Evolutionary conservation across 192 early-diverging fungal species (phyloP).

Genomic region (Coemansia sp.): DNA sequence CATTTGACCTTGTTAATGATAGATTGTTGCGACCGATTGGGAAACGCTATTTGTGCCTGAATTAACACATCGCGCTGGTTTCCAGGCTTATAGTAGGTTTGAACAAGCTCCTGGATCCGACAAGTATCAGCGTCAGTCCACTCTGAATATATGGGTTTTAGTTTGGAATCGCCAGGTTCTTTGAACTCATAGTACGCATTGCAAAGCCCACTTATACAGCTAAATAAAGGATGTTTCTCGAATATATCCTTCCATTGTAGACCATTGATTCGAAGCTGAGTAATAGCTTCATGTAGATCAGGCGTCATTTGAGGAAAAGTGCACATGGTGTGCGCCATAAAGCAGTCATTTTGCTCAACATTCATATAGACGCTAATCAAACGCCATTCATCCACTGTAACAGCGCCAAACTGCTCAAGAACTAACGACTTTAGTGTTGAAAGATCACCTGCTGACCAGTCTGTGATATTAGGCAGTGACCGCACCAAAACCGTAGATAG

Average conservation of each 20-base stretch:
- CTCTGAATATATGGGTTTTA: not conserved
- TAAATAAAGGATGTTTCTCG: not conserved
- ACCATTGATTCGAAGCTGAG: not conserved
- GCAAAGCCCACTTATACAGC: not conserved
- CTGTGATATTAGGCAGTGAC: not conserved
- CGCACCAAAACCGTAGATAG: not conserved
- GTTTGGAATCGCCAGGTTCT: not conserved
- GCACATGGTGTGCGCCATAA: not conserved
- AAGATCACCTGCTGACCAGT: not conserved
- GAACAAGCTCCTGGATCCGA: slow-evolving; percentile 1
- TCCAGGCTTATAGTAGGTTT: not conserved
- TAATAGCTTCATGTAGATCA: not conserved
- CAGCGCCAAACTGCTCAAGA: not conserved
- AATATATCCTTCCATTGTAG: not conserved
- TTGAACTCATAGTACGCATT: not conserved
- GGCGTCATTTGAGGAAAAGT: not conserved
- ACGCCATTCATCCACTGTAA: not conserved
- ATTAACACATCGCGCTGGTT: not conserved
- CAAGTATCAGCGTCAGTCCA: not conserved
- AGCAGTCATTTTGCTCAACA: not conserved
- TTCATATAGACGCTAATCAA: slow-evolving; percentile 2
- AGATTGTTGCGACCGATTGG: not conserved
- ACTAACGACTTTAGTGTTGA: not conserved
- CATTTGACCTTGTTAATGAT: not conserved
- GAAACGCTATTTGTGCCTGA: not conserved